Evolutionary conservation across 2,329 filamentous ascomycete genomes (phyloP).

Genomic region (Ascochyta lentis): DNA sequence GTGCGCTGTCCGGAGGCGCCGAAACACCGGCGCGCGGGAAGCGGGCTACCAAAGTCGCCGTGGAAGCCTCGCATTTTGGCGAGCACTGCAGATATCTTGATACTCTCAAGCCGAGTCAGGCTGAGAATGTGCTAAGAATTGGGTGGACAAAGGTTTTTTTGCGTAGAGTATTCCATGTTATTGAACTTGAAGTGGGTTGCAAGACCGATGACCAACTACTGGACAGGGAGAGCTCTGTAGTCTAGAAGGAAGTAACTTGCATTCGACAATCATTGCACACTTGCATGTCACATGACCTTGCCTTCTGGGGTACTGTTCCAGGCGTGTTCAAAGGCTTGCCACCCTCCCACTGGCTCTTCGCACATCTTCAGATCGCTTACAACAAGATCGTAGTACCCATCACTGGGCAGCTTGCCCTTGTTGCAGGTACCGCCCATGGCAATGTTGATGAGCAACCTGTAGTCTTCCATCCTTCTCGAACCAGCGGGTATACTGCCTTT

Average conservation of each 20-base stretch:
- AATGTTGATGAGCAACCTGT: constrained; percentile 64
- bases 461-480: constrained; percentile 63
- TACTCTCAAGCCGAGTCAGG: too few relatives aligned
- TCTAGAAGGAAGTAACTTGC: too few relatives aligned
- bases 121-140: too few relatives aligned
- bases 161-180: too few relatives aligned
- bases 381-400: constrained; percentile 65
- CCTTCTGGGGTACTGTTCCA: constrained; percentile 52
- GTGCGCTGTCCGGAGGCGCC: not conserved
- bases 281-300: constrained; percentile 32
- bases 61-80: too few relatives aligned
- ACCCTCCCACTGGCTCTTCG: constrained; percentile 62
- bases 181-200: too few relatives aligned
- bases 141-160: too few relatives aligned
- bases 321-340: constrained; percentile 61
- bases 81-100: too few relatives aligned
- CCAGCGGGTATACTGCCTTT: constrained; percentile 61
- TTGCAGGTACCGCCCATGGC: constrained; percentile 69
- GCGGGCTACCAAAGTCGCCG: too few relatives aligned
- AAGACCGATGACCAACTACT: too few relatives aligned
- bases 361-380: constrained; percentile 61
- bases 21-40: not conserved
- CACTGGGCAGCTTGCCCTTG: constrained; percentile 57
- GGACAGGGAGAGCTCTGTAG: too few relatives aligned
- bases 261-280: too few relatives aligned